Base-by-base conservation (phyloP, 2,329 filamentous ascomycete genomes). In the Fusarium sp. region DNA sequence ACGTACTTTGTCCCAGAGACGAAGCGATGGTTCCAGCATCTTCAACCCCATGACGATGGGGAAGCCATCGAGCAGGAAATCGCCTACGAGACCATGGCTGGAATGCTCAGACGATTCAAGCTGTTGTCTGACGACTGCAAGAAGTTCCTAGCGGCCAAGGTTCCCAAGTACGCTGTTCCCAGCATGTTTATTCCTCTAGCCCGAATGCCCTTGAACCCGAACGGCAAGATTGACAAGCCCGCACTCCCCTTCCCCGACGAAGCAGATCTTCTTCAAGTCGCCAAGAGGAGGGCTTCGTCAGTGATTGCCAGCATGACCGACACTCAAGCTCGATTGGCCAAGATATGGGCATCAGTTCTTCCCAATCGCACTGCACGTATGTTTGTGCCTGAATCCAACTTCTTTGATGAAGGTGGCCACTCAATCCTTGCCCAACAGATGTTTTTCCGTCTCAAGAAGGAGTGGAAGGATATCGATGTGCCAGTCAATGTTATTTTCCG, bases 1-100 rank as follows among this genome's bases (percentile, higher is more conserved):
- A 97, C 90, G 78, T 97, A 97, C 79, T 88, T 97, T 65, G 93
- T 97, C 3, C 93, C 94, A 9, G 73, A 75, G 25, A n/a, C 70
- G 4, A 85, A 86, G 68, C 86, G 90, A 71, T 97, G 93, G 93
- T 81, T 84, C 42, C 81, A 86, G 18, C 95, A 89, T 87, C 82
- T 94, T 29, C 79, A 86, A 49, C 80, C 82, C 56, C 81, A 85
- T 67, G 81, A 83, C 11, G 76, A 85, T 2, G 82, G 87, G 40
- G 89, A 90, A 33, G 79, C 83, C 5, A 79, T 86, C 51, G 87
- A 89, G 14, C 81, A 61, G 33, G 58, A 54, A 25, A 56, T 54
- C 16, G 49, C 49, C 18, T 53, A 42, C 46, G 57, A 60, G 34
- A 29, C 57, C 31, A 60, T 60, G 57, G 57, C 44, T 6, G 46